These are phyloP conservation scores for Erigeron philadelphicus DNA, from an alignment of 140 eudicot genomes.

Conservation along the genomic window DNA sequence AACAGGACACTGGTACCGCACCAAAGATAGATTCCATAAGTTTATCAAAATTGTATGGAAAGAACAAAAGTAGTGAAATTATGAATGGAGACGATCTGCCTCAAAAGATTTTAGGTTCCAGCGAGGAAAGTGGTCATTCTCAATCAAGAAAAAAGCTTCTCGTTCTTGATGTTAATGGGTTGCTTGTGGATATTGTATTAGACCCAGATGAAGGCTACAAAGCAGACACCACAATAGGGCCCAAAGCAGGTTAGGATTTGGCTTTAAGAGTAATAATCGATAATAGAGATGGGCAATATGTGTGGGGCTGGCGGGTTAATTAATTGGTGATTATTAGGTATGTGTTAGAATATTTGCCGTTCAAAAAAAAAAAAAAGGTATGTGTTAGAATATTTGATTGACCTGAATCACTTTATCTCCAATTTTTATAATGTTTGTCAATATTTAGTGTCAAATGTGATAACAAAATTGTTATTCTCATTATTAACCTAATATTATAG, in stretches of 20 bases:
- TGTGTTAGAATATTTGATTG: neutral
- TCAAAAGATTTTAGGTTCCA: neutral
- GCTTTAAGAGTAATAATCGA: constrained; percentile 37
- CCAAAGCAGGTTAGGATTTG: constrained; percentile 57
- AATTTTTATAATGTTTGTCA: neutral
- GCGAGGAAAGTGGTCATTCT: constrained; percentile 9
- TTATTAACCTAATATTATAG: neutral
- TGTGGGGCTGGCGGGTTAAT: neutral
- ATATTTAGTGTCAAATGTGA: neutral
- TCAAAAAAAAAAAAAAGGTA: too few relatives aligned
- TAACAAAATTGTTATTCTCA: neutral
- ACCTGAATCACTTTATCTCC: neutral
- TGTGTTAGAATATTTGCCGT: too few relatives aligned
- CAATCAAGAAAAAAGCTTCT: constrained; percentile 46
- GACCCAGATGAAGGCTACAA: constrained; percentile 25
- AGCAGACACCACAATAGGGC: constrained; percentile 44
- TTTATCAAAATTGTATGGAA: constrained; percentile 7
- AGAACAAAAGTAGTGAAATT: constrained; percentile 10
- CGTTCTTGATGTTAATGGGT: constrained; percentile 73
- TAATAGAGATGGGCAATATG: constrained; percentile 14
- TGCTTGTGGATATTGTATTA: constrained; percentile 57
- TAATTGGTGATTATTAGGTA: neutral
- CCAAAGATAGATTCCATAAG: constrained; percentile 9
- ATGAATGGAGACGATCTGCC: constrained; percentile 1
- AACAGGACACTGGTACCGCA: neutral